phyloP scores from a whole-genome alignment of 2,329 filamentous ascomycete species.

The Xenosphaeropsis pyriputrescens region DNA sequence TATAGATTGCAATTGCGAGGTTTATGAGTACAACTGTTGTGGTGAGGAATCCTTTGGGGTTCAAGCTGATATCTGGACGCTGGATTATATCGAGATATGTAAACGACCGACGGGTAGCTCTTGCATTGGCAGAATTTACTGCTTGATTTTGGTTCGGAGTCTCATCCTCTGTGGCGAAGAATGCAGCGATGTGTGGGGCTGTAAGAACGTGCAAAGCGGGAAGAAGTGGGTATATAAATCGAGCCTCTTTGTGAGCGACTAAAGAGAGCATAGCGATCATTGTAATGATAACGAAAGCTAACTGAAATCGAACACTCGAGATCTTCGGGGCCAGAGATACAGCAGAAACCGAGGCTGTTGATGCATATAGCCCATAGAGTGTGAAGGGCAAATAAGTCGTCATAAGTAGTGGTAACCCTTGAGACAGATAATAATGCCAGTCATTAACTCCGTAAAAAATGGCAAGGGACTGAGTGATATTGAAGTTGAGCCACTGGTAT shows the following conservation, averaged over 20 bases:
- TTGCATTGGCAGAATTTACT: slow-evolving; percentile 10
- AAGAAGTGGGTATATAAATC: slow-evolving; percentile 88
- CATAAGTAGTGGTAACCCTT: slow-evolving; percentile 76
- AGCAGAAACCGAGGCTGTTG: slow-evolving; percentile 16
- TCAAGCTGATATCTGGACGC: slow-evolving; percentile 13
- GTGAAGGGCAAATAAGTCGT: slow-evolving; percentile 74
- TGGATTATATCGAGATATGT: slow-evolving; percentile 15
- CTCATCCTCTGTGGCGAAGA: slow-evolving; percentile 33
- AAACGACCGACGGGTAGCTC: slow-evolving; percentile 6
- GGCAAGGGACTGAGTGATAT: slow-evolving; percentile 73
- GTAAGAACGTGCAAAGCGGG: slow-evolving; percentile 74
- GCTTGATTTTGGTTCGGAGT: slow-evolving; percentile 1
- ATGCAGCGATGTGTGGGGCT: slow-evolving; percentile 48
- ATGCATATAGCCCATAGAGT: slow-evolving; percentile 41
- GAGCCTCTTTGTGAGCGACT: slow-evolving; percentile 91
- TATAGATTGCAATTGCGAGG: slow-evolving; percentile 56
- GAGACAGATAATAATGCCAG: slow-evolving; percentile 84
- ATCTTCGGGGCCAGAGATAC: slow-evolving; percentile 10
- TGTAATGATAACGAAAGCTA: slow-evolving; percentile 42
- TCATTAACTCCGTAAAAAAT: slow-evolving; percentile 87
- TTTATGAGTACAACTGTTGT: slow-evolving; percentile 51
- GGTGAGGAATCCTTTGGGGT: slow-evolving; percentile 26
- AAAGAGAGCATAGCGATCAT: slow-evolving; percentile 53
- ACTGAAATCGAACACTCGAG: slow-evolving; percentile 31
- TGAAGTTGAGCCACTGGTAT: slow-evolving; percentile 78